Evolutionary conservation across 2,329 filamentous ascomycete species (phyloP).

Genomic region (Elsinoe necatrix): DNA sequence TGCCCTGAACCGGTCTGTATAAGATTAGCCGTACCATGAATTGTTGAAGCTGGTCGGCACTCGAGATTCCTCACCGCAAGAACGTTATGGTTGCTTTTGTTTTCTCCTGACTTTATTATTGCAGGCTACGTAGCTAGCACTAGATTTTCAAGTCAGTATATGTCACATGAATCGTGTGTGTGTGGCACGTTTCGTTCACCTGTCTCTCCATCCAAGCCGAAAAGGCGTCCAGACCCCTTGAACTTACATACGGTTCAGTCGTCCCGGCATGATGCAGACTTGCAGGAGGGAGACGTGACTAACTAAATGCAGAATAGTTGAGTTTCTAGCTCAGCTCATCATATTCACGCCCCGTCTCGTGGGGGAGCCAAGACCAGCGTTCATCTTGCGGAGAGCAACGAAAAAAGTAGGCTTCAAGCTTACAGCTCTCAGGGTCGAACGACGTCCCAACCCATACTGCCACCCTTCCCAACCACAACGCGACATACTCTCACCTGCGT

Average conservation of each 20-base stretch:
- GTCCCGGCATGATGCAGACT: conserved; percentile 8
- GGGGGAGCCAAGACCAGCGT: conserved; percentile 7
- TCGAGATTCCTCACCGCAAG: neutral
- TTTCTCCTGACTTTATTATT: neutral
- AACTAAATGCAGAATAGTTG: conserved; percentile 3
- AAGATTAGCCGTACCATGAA: conserved; percentile 9
- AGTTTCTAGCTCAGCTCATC: conserved; percentile 13
- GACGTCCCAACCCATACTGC: conserved; percentile 15
- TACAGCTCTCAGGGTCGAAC: neutral
- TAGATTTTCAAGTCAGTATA: neutral
- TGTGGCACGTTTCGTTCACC: conserved; percentile 8
- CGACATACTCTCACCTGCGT: neutral
- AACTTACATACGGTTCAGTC: neutral
- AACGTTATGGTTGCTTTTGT: conserved; percentile 1
- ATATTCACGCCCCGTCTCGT: neutral
- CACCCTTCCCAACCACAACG: conserved; percentile 14
- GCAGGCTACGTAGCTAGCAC: neutral
- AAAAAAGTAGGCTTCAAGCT: conserved; percentile 5
- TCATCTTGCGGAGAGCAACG: conserved; percentile 9
- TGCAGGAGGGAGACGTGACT: neutral
- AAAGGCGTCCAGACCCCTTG: conserved; percentile 3
- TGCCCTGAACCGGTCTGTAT: conserved; percentile 1
- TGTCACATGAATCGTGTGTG: neutral
- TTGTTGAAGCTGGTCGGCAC: conserved; percentile 10
- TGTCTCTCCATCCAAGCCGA: conserved; percentile 15